Evolutionary conservation across 495 filamentous ascomycete species (phyloP).

Genomic region (Penicillium coffeae): DNA sequence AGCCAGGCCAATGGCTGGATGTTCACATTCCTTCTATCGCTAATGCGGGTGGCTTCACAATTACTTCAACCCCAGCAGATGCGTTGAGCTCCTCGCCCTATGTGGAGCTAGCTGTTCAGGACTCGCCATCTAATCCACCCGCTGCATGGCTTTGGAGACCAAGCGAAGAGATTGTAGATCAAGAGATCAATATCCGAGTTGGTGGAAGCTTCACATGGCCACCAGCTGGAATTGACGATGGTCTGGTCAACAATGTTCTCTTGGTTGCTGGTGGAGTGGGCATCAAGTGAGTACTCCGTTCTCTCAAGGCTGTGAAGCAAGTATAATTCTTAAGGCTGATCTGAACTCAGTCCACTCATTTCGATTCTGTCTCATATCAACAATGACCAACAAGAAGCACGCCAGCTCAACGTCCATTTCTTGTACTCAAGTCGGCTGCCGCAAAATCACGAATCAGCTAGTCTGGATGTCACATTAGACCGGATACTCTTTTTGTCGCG

Average conservation of each 20-base stretch:
- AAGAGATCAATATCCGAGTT: conserved; percentile 60
- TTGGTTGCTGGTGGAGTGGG: conserved; percentile 83
- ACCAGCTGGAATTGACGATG: conserved; percentile 40
- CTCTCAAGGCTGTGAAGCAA: not conserved
- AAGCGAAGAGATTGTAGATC: conserved; percentile 49
- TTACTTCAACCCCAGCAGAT: conserved; percentile 67
- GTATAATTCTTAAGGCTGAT: conserved; percentile 2
- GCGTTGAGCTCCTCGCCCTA: conserved; percentile 40
- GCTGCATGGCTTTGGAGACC: conserved; percentile 74
- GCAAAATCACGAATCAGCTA: conserved; percentile 4
- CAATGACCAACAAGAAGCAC: conserved; percentile 21
- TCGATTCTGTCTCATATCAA: conserved; percentile 49
- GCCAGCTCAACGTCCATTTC: conserved; percentile 31
- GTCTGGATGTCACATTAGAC: conserved; percentile 50
- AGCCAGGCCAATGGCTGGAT: conserved; percentile 91
- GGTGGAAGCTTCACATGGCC: conserved; percentile 82
- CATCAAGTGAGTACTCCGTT: conserved; percentile 55
- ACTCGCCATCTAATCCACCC: conserved; percentile 60
- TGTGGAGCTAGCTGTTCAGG: conserved; percentile 72
- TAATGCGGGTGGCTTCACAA: conserved; percentile 79
- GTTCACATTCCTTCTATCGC: conserved; percentile 63
- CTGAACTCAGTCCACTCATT: conserved; percentile 50
- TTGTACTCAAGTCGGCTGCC: conserved; percentile 45
- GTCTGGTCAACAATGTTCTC: conserved; percentile 52
- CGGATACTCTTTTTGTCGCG: conserved; percentile 59